Evolutionary conservation across 2,329 filamentous ascomycete species (phyloP).

Genomic region (Biscogniauxia mediterranea): DNA sequence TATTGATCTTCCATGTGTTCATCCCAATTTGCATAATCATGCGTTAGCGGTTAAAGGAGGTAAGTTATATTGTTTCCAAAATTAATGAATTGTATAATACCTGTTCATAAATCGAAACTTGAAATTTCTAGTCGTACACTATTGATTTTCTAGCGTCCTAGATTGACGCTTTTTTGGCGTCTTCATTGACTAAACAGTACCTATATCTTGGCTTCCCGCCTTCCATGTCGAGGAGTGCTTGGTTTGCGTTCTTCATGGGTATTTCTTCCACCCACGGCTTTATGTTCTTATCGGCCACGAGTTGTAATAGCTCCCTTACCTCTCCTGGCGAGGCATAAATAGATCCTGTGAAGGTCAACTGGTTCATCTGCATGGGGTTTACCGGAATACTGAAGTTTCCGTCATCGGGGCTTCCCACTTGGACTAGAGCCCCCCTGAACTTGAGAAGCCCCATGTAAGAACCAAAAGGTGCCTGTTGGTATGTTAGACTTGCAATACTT

Average conservation of each 20-base stretch:
- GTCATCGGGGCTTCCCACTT: conserved; percentile 63
- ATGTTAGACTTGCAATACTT: neutral
- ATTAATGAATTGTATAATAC: too few relatives aligned
- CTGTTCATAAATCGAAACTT: neutral
- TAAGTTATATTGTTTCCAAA: too few relatives aligned
- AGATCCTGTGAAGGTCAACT: conserved; percentile 42
- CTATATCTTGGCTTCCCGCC: conserved; percentile 9
- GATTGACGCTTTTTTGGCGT: conserved; percentile 3
- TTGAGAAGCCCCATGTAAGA: conserved; percentile 58
- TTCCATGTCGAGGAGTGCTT: conserved; percentile 9
- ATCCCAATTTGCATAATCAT: neutral
- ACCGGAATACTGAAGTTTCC: conserved; percentile 13
- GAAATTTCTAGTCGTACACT: neutral
- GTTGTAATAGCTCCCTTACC: conserved; percentile 50
- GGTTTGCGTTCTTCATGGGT: conserved; percentile 31
- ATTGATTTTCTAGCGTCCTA: neutral
- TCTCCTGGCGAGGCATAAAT: conserved; percentile 43
- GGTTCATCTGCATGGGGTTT: conserved; percentile 41
- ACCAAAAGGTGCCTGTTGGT: conserved; percentile 49
- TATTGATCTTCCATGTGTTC: neutral
- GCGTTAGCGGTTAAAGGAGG: neutral
- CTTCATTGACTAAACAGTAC: conserved; percentile 10
- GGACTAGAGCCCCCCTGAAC: conserved; percentile 57
- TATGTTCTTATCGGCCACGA: conserved; percentile 47
- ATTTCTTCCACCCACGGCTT: conserved; percentile 49